Evolutionary conservation across 345 rosid species (phyloP).

Genomic region (Diplotaxis tenuifolia): DNA sequence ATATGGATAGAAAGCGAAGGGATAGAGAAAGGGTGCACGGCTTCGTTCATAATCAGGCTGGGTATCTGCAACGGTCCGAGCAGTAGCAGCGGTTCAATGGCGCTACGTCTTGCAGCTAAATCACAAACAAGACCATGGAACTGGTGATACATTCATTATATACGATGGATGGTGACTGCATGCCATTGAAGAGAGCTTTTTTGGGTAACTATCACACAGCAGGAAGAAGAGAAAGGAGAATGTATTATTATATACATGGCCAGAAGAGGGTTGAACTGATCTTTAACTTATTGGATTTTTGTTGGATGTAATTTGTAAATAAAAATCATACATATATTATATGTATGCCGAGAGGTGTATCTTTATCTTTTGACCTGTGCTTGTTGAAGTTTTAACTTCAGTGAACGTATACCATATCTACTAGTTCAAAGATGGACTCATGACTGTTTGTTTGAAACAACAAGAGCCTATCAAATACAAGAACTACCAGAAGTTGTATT

Average conservation of each 20-base stretch:
- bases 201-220: neutral
- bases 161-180: neutral
- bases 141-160: slow-evolving; percentile 46
- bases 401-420: neutral
- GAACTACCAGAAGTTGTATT: too few species aligned
- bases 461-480: neutral
- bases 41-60: slow-evolving; percentile 65
- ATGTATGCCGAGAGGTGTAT: neutral
- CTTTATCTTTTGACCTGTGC: neutral
- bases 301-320: slow-evolving; percentile 30
- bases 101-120: slow-evolving; percentile 42
- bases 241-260: slow-evolving; percentile 8
- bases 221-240: slow-evolving; percentile 3
- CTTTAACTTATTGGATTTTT: slow-evolving; percentile 20
- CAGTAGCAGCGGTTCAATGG: slow-evolving; percentile 37
- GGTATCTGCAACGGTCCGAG: slow-evolving; percentile 50
- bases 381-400: neutral
- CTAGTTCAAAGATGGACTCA: neutral
- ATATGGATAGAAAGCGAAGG: slow-evolving; percentile 94
- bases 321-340: neutral
- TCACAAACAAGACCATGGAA: slow-evolving; percentile 50
- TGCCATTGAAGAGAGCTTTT: slow-evolving; percentile 1
- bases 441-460: neutral
- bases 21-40: slow-evolving; percentile 60
- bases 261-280: slow-evolving; percentile 12